Conservation (phyloP, 176 grass and related monocot genomes). For the Eleusine indica region DNA sequence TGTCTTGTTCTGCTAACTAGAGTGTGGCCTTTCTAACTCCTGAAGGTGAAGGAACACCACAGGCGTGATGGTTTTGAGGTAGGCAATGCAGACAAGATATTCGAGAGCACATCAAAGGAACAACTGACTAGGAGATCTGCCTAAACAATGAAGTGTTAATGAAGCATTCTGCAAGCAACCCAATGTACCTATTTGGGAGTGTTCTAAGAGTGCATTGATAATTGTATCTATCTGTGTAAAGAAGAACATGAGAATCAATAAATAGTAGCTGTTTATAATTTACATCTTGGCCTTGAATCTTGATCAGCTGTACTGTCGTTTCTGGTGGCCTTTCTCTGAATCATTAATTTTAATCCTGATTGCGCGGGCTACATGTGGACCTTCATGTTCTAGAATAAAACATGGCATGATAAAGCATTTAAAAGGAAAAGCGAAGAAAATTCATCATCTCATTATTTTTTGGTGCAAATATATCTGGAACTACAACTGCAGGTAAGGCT, state of each 20-base stretch:
- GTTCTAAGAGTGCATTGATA: constrained; percentile 16
- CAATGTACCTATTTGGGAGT: constrained; percentile 21
- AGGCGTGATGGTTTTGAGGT: constrained; percentile 95
- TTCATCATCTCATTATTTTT: neutral
- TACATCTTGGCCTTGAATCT: neutral
- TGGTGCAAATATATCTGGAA: neutral
- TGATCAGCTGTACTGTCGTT: neutral
- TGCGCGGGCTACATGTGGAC: neutral
- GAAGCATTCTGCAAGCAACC: constrained; percentile 3
- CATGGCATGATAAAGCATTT: constrained; percentile 8
- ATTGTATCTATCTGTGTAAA: constrained; percentile 16
- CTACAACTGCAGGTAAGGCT: neutral
- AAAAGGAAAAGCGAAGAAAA: neutral
- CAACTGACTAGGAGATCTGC: constrained; percentile 70
- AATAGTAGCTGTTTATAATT: constrained; percentile 16
- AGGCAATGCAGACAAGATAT: constrained; percentile 98
- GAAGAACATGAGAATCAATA: constrained; percentile 43
- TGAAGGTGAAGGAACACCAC: constrained; percentile 80
- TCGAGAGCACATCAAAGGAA: constrained; percentile 96
- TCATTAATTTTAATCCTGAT: neutral
- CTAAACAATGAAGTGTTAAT: constrained; percentile 37
- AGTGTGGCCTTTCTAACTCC: constrained; percentile 13
- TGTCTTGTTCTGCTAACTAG: constrained; percentile 8
- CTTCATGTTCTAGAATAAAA: constrained; percentile 26
- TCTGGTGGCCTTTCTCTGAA: neutral